A percentile compares a stretch with the other conserved stretches of the same genome.
Conservation (phyloP, 495 filamentous ascomycete species). For the Barbatosphaeria neglecta region DNA sequence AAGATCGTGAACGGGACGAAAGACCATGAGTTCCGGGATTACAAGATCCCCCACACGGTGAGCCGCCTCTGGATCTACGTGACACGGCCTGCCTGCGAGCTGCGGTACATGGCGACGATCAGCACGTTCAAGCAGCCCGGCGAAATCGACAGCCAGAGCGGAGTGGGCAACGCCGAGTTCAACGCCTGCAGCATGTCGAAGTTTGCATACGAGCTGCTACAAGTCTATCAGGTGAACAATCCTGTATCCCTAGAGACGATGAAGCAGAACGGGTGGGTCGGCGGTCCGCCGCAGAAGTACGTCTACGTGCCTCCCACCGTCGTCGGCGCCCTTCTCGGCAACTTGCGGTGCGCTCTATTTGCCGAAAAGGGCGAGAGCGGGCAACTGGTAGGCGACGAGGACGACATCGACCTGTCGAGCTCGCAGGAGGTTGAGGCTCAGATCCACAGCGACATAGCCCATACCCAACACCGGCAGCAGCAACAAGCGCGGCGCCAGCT, state of each 20-base stretch:
- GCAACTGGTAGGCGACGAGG: conserved; percentile 3
- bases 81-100: conserved; percentile 20
- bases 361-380: conserved; percentile 12
- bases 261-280: conserved; percentile 30
- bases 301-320: conserved; percentile 32
- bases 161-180: conserved; percentile 36
- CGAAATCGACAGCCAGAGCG: conserved; percentile 23
- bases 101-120: conserved; percentile 40
- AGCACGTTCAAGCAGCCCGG: conserved; percentile 26
- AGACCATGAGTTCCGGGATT: conserved; percentile 34
- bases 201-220: conserved; percentile 34
- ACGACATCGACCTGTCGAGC: conserved; percentile 12
- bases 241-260: conserved; percentile 30
- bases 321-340: conserved; percentile 33
- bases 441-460: conserved; percentile 28
- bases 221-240: conserved; percentile 42
- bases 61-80: conserved; percentile 38
- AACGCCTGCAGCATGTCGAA: conserved; percentile 23
- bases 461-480: conserved; percentile 19
- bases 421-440: conserved; percentile 38
- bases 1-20: conserved; percentile 26
- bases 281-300: conserved; percentile 24
- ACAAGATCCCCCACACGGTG: conserved; percentile 26
- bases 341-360: conserved; percentile 30
- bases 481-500: neutral